These are phyloP conservation scores for Pseudozyma sp. DNA, from an alignment of 1,284 basidiomycete genomes.

Conservation along the genomic window DNA sequence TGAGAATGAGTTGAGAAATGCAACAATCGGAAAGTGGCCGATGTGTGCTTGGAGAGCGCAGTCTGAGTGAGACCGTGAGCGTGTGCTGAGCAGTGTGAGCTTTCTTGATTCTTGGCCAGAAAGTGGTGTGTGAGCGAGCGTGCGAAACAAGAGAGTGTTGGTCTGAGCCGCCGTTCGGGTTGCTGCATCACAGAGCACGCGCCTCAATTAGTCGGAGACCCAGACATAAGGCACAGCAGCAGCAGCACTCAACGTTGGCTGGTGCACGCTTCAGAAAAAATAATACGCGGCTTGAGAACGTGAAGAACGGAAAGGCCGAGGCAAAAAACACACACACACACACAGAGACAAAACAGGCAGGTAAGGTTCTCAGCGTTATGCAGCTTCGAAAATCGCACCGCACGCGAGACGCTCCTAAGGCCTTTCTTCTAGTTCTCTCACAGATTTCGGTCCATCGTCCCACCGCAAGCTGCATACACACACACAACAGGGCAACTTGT, in stretches of 20 bases:
- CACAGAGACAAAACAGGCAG: no score
- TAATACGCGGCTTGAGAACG: background rate
- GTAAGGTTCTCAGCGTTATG: no score
- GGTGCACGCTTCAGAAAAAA: background rate
- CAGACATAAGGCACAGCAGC: background rate
- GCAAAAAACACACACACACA: no score
- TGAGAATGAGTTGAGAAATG: background rate
- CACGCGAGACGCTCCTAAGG: no score
- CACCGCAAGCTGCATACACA: background rate
- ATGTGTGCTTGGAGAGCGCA: constrained; percentile 2
- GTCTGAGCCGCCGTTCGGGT: constrained; percentile 2
- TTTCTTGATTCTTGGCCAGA: background rate
- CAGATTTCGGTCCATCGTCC: background rate
- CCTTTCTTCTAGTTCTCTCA: background rate
- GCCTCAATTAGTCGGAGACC: background rate
- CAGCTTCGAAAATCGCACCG: no score
- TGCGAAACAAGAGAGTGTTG: constrained; percentile 3
- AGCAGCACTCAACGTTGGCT: background rate
- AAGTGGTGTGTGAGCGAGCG: constrained; percentile 4
- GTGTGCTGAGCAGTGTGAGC: background rate
- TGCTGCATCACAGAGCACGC: background rate
- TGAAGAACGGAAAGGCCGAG: no score
- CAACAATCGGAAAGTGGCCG: background rate
- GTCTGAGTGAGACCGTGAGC: constrained; percentile 7
- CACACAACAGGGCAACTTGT: background rate